phyloP scores from a whole-genome alignment of 805 yeast genomes.

The Huiozyma naganishii region DNA sequence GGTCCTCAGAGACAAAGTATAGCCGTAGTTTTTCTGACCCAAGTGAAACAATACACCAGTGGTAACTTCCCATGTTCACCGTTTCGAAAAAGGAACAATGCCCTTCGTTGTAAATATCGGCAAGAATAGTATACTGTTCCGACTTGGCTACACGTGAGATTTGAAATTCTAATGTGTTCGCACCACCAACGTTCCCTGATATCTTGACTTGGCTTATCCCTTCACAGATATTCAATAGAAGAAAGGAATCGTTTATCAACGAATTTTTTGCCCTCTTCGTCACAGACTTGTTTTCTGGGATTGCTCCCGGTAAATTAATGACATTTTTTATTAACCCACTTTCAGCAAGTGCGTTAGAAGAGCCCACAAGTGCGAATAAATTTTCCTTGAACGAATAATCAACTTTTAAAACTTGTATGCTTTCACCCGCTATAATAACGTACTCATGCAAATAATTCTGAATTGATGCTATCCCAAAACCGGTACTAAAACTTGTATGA shows the following conservation, averaged over 20 bases:
- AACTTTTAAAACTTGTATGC: slow-evolving; percentile 22
- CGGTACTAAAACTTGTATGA: slow-evolving; percentile 15
- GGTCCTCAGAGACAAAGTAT: background rate
- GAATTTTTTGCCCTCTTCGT: background rate
- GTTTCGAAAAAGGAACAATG: slow-evolving; percentile 4
- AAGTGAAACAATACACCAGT: slow-evolving; percentile 6
- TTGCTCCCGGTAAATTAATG: background rate
- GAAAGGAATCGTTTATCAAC: background rate
- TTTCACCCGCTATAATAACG: slow-evolving; percentile 27
- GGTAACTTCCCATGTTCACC: background rate
- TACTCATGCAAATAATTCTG: slow-evolving; percentile 20
- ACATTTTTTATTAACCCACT: slow-evolving; percentile 11
- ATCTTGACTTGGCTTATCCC: slow-evolving; percentile 10
- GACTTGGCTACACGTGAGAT: slow-evolving; percentile 1
- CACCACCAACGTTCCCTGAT: background rate
- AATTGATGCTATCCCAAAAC: slow-evolving; percentile 13
- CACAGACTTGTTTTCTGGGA: background rate
- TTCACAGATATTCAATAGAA: slow-evolving; percentile 7
- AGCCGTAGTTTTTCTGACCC: slow-evolving; percentile 2
- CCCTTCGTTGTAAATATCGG: background rate
- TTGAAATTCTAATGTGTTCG: background rate
- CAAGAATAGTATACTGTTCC: background rate
- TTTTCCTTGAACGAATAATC: slow-evolving; percentile 29
- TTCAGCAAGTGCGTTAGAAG: slow-evolving; percentile 14
- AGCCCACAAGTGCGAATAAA: slow-evolving; percentile 19